A percentile compares a stretch with the other conserved stretches of the same genome.
phyloP scores from a whole-genome alignment of 495 filamentous ascomycete genomes.

The Podospora didyma region DNA sequence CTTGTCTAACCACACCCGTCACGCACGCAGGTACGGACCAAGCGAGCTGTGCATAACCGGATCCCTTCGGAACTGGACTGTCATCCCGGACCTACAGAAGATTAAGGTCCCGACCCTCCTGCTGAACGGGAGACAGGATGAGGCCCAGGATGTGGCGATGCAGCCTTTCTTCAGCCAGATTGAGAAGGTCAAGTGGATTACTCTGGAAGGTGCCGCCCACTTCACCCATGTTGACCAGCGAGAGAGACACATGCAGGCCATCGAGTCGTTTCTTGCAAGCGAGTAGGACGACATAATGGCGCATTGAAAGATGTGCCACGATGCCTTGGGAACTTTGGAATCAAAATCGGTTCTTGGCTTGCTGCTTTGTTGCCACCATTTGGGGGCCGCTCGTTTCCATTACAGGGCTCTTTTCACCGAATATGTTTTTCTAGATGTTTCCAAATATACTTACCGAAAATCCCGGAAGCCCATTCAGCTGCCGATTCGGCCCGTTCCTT shows the following conservation, averaged over 20 bases:
- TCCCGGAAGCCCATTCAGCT: no score
- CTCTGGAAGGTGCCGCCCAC: neutral
- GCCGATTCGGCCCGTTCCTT: no score
- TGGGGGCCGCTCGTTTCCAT: no score
- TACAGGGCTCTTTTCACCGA: no score
- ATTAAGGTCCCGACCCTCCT: neutral
- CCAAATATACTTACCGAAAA: no score
- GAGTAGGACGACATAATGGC: neutral
- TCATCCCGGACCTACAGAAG: neutral
- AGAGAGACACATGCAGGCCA: neutral
- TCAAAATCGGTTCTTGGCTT: no score
- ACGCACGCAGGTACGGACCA: neutral
- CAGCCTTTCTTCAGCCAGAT: neutral
- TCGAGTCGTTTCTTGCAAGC: neutral
- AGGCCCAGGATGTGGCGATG: neutral
- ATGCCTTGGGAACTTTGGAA: no score
- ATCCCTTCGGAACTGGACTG: neutral
- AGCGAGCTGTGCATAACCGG: neutral
- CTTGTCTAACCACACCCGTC: no score
- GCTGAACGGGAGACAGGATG: neutral
- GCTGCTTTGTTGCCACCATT: no score
- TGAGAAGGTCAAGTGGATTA: constrained; percentile 1
- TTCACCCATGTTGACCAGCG: constrained; percentile 1
- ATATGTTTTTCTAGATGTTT: no score
- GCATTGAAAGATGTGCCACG: no score